Conservation (phyloP, 345 rosid genomes). For the Mallotus nudiflorus region DNA sequence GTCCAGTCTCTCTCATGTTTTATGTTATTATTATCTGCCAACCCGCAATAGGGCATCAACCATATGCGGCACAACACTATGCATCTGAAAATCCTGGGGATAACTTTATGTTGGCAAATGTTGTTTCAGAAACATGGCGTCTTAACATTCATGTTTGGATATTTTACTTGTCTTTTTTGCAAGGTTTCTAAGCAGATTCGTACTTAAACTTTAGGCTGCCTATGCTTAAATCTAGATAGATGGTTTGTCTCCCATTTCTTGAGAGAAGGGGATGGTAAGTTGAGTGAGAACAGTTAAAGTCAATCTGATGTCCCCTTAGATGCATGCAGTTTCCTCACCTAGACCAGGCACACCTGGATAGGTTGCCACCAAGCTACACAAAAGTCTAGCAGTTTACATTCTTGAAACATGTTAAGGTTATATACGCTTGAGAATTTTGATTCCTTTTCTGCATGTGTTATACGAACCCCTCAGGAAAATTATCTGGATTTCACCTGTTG, state of each 20-base stretch:
- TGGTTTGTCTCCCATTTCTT: neutral
- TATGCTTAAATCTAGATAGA: neutral
- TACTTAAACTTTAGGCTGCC: neutral
- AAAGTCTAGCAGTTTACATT: neutral
- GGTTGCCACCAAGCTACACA: neutral
- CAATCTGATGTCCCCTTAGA: too few species aligned
- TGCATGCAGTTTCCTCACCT: neutral
- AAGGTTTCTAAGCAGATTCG: neutral
- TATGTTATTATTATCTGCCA: neutral
- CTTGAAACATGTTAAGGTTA: neutral
- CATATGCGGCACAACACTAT: neutral
- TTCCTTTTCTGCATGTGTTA: neutral
- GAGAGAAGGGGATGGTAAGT: neutral
- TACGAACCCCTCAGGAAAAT: neutral
- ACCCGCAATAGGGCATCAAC: neutral
- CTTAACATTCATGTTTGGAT: neutral
- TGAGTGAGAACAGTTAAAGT: neutral
- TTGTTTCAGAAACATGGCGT: neutral
- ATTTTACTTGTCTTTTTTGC: neutral
- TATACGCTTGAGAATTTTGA: neutral
- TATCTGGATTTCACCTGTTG: neutral
- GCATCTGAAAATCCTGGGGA: neutral
- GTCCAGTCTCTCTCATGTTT: slow-evolving; percentile 9
- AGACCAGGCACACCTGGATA: neutral
- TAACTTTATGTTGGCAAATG: neutral